Base-by-base conservation (phyloP, 208 protist genomes). In the Leishmania amazonensis region DNA sequence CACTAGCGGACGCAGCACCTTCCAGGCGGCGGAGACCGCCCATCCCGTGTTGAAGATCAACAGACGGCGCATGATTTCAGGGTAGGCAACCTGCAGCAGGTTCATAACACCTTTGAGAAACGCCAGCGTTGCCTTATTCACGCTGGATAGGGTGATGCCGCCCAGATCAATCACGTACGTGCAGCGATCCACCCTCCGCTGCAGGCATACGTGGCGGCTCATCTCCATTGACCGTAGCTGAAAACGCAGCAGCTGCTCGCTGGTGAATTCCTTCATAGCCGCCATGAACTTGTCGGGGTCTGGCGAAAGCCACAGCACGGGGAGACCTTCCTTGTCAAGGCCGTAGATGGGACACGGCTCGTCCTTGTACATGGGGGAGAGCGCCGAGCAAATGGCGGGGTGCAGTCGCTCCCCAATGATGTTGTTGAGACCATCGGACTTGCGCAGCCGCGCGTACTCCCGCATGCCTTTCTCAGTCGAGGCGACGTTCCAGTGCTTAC, bases 21-120 rank as follows among this genome's bases (percentile, higher is more conserved):
- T 97, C 92, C 93, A 97, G 35, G 85, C 91, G 5, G 85, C 88
- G n/a, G 85, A 88, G 15, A 96, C 90, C 2, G 89, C 89, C 92
- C 91, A 96, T 42, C 94, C 92, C 3, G 88, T 91, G 83, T 96
- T 96, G 86, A 90, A 96, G 42, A 97, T 84, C 73, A 96, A 62
- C 40, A 97, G 81, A 21, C 87, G 90, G 15, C 88, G 82, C 83
- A 96, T 90, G 47, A 96, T 87, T 83, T 97, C 94, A 5, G 94
- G 94, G 89, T 95, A 97, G 77, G 90, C 91, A 47, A 93, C 79
- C 86, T 97, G 94, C 78, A 94, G 76, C 5, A 94, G 72, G 67
- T 82, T 83, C 70, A 74, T 87, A 38, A 96, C 75, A 40, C 91
- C 81, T 38, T 87, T 86, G 58, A 95, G 45, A 75, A 95, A 92